These are phyloP conservation scores for Chenopodium quinoa DNA, from an alignment of 148 eudicot species.

Conservation along the genomic window DNA sequence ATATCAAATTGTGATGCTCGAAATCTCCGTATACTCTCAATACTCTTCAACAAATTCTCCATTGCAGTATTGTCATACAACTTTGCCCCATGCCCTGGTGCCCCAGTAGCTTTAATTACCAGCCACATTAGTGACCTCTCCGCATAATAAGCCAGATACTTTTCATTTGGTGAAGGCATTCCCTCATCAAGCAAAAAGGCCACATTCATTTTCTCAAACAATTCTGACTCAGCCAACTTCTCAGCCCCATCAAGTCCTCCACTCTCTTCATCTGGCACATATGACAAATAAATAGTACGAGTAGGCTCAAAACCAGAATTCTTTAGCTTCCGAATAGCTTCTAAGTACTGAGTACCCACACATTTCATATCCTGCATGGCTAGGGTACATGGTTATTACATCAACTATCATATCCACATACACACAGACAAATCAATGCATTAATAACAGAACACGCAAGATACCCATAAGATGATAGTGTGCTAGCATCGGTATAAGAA, in stretches of 20 bases:
- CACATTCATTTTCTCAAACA: slow-evolving; percentile 67
- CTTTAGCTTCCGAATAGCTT: slow-evolving; percentile 77
- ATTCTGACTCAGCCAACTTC: slow-evolving; percentile 57
- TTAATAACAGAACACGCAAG: neutral
- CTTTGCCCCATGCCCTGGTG: slow-evolving; percentile 93
- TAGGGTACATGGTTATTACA: neutral
- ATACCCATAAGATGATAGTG: neutral
- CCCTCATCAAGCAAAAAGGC: slow-evolving; percentile 84
- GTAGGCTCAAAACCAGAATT: slow-evolving; percentile 56
- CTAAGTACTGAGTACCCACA: slow-evolving; percentile 83
- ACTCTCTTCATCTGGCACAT: slow-evolving; percentile 88
- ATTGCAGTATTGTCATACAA: slow-evolving; percentile 77
- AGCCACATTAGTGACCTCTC: slow-evolving; percentile 89
- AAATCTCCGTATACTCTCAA: slow-evolving; percentile 63
- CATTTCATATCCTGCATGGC: slow-evolving; percentile 72
- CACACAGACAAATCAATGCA: neutral
- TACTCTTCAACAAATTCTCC: slow-evolving; percentile 83
- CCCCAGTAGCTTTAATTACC: slow-evolving; percentile 80
- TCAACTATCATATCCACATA: neutral
- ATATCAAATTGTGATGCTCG: slow-evolving; percentile 83
- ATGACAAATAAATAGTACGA: slow-evolving; percentile 68
- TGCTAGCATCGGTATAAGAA: neutral
- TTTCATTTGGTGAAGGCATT: slow-evolving; percentile 58
- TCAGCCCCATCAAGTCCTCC: slow-evolving; percentile 86
- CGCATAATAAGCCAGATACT: slow-evolving; percentile 62